A percentile compares a stretch with the other conserved stretches of the same genome.
Evolutionary conservation across 2,329 filamentous ascomycete species (phyloP).

Genomic region (Claviceps monticola): DNA sequence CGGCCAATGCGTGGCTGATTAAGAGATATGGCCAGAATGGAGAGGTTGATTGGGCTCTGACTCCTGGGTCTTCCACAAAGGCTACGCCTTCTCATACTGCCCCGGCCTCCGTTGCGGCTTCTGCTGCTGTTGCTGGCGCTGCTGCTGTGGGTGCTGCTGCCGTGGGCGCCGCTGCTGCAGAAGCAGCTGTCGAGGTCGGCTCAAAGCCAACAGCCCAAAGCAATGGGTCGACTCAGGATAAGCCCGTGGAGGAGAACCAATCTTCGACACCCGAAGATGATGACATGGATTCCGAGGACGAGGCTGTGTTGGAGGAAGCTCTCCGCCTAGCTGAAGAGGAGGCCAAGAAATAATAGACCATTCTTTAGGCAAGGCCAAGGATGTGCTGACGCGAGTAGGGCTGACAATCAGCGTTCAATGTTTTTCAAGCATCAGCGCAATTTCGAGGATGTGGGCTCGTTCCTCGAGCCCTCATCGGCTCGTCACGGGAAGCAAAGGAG

Average conservation of each 20-base stretch:
- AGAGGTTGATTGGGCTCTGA: conserved; percentile 71
- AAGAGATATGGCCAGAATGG: conserved; percentile 65
- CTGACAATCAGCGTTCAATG: background rate
- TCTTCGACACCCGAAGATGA: conserved; percentile 11
- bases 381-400: background rate
- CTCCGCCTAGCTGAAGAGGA: conserved; percentile 19
- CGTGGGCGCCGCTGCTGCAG: conserved; percentile 13
- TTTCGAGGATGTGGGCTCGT: background rate
- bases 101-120: background rate
- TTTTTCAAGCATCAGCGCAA: background rate
- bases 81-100: conserved; percentile 4
- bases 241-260: background rate
- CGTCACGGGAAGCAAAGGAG: background rate
- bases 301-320: conserved; percentile 23
- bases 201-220: conserved; percentile 10
- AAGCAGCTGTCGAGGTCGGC: conserved; percentile 9
- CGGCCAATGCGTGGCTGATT: conserved; percentile 74
- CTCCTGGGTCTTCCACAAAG: conserved; percentile 22
- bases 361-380: background rate
- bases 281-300: conserved; percentile 20
- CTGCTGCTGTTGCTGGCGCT: conserved; percentile 7
- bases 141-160: conserved; percentile 7
- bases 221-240: background rate
- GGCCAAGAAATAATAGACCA: conserved; percentile 8
- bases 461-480: background rate